These are phyloP conservation scores for Xylariaceae sp. DNA, from an alignment of 2,329 filamentous ascomycete genomes.

Conservation along the genomic window DNA sequence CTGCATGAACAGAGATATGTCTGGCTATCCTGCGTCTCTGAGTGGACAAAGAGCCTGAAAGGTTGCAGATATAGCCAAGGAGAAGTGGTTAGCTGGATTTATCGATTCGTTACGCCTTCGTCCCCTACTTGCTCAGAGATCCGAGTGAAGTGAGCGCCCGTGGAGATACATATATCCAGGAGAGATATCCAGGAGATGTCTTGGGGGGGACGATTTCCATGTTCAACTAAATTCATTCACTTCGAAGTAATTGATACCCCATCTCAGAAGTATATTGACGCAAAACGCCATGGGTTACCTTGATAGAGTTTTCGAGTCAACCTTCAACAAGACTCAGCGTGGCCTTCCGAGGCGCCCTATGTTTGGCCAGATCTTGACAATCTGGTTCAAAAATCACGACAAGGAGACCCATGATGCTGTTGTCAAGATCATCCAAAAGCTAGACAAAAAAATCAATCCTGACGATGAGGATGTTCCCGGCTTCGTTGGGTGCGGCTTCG, in stretches of 20 bases:
- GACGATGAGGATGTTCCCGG: background rate
- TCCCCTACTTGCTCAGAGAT: background rate
- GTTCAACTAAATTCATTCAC: background rate
- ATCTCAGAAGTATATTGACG: background rate
- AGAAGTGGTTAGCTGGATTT: background rate
- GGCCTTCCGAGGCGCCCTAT: conserved; percentile 14
- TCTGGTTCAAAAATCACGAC: conserved; percentile 10
- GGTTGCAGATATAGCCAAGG: background rate
- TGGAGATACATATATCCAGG: background rate
- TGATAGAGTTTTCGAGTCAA: background rate
- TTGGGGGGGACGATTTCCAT: background rate
- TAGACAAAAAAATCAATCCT: conserved; percentile 9
- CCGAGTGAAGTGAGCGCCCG: background rate
- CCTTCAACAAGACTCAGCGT: conserved; percentile 10
- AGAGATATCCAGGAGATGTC: background rate
- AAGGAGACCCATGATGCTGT: background rate
- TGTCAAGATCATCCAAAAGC: conserved; percentile 6
- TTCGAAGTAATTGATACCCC: background rate
- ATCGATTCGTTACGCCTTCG: background rate
- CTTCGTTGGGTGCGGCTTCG: conserved; percentile 1
- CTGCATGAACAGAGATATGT: conserved; percentile 1
- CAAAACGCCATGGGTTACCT: conserved; percentile 8
- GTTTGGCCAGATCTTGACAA: conserved; percentile 13
- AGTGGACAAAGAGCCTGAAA: background rate
- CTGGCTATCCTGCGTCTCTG: background rate